Evolutionary conservation across 129 eudicot genomes (phyloP).

Genomic region (Pseudognaphalium luteoalbum): DNA sequence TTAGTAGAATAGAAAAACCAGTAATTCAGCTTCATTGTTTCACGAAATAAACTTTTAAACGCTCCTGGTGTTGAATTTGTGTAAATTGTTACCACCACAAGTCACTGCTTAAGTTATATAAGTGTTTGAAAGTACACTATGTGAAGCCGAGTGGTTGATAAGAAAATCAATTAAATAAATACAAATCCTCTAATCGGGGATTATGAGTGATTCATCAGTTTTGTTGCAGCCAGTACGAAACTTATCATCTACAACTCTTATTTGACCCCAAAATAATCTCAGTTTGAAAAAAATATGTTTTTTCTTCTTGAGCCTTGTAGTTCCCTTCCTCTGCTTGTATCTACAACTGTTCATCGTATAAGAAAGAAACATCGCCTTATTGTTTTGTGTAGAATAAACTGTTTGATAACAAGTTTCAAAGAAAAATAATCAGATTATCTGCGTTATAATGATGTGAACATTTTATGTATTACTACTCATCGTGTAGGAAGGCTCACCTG

Average conservation of each 20-base stretch:
- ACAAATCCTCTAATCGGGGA: no score
- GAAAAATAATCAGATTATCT: neutral
- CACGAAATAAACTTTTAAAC: neutral
- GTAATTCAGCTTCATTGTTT: neutral
- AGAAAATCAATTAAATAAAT: no score
- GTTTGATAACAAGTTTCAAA: neutral
- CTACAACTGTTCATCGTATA: no score
- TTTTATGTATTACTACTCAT: conserved; percentile 2
- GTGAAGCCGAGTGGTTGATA: neutral
- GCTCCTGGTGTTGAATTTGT: neutral
- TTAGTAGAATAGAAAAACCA: neutral
- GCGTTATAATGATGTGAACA: neutral
- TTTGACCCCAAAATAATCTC: no score
- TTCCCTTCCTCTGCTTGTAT: no score
- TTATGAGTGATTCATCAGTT: neutral
- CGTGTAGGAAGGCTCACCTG: conserved; percentile 67
- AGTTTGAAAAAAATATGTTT: neutral
- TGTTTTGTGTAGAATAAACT: no score
- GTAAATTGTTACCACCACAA: neutral
- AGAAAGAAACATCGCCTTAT: no score
- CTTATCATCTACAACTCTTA: no score
- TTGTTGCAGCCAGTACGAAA: no score
- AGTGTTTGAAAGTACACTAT: neutral
- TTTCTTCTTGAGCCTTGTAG: no score
- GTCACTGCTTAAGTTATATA: neutral